Percentiles rank a stretch among this genome's conserved stretches.
Evolutionary conservation across 2,329 filamentous ascomycete genomes (phyloP).

Genomic region (Penicillium sp.): DNA sequence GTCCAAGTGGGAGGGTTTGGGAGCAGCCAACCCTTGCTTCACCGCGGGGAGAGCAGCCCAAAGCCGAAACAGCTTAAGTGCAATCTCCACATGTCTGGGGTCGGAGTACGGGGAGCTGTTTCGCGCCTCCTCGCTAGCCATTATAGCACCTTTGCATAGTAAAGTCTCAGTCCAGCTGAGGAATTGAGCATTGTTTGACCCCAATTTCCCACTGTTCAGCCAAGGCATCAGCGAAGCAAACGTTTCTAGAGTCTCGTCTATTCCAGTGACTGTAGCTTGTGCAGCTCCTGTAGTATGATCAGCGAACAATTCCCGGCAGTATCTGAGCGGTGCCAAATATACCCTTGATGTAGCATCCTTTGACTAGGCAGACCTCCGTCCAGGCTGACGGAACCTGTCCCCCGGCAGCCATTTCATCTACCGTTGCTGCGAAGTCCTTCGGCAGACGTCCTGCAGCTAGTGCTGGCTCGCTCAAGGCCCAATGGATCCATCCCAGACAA

Average conservation of each 20-base stretch:
- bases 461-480: constrained; percentile 69
- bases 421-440: constrained; percentile 59
- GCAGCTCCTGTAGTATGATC: constrained; percentile 43
- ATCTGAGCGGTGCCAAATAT: constrained; percentile 37
- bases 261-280: constrained; percentile 45
- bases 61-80: constrained; percentile 52
- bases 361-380: constrained; percentile 80
- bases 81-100: constrained; percentile 35
- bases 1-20: constrained; percentile 21
- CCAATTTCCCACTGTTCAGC: constrained; percentile 46
- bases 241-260: constrained; percentile 63
- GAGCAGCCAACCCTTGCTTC: constrained; percentile 30
- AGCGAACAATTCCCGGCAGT: constrained; percentile 4
- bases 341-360: constrained; percentile 75
- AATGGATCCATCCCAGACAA: constrained; percentile 83
- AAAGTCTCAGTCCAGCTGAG: constrained; percentile 78
- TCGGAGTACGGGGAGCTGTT: constrained; percentile 22
- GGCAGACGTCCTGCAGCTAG: constrained; percentile 65
- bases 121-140: constrained; percentile 58
- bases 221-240: constrained; percentile 68
- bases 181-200: constrained; percentile 61
- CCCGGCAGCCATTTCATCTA: constrained; percentile 55
- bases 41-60: constrained; percentile 45
- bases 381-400: constrained; percentile 64
- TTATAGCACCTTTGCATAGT: constrained; percentile 72